These are phyloP conservation scores for Hypholoma fasciculare DNA, from an alignment of 768 basidiomycete genomes.

Conservation along the genomic window DNA sequence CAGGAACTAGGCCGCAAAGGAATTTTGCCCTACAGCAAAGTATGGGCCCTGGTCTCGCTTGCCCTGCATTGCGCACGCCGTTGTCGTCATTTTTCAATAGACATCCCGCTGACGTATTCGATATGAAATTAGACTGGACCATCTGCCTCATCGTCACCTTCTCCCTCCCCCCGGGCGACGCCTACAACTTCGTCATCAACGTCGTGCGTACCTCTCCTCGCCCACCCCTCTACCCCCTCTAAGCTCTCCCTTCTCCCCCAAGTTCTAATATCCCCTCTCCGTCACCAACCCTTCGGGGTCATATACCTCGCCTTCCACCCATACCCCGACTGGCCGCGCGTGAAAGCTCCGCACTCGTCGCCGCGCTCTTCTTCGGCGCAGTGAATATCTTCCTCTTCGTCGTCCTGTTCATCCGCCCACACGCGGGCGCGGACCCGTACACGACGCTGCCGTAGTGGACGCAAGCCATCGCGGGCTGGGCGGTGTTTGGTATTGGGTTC, in stretches of 20 bases:
- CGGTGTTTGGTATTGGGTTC: slow-evolving; percentile 36
- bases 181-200: slow-evolving; percentile 64
- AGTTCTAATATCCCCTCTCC: slow-evolving; percentile 47
- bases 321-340: slow-evolving; percentile 25
- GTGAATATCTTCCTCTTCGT: slow-evolving; percentile 60
- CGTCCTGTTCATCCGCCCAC: slow-evolving; percentile 55
- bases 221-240: neutral
- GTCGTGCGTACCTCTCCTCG: slow-evolving; percentile 35
- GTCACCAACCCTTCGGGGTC: slow-evolving; percentile 56
- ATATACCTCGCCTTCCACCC: slow-evolving; percentile 34
- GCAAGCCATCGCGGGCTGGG: slow-evolving; percentile 39
- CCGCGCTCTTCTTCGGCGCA: slow-evolving; percentile 49
- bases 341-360: slow-evolving; percentile 18
- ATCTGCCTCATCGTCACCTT: slow-evolving; percentile 38
- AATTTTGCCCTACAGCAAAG: slow-evolving; percentile 56
- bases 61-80: slow-evolving; percentile 51
- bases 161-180: slow-evolving; percentile 60
- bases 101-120: neutral
- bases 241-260: neutral
- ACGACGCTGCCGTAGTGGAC: slow-evolving; percentile 57
- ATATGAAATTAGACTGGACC: slow-evolving; percentile 27
- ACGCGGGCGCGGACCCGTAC: slow-evolving; percentile 47
- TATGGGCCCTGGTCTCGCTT: slow-evolving; percentile 58
- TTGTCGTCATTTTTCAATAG: neutral
- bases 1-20: slow-evolving; percentile 68